Base-by-base conservation (phyloP, 2,329 filamentous ascomycete genomes). In the Fonsecaea pedrosoi region DNA sequence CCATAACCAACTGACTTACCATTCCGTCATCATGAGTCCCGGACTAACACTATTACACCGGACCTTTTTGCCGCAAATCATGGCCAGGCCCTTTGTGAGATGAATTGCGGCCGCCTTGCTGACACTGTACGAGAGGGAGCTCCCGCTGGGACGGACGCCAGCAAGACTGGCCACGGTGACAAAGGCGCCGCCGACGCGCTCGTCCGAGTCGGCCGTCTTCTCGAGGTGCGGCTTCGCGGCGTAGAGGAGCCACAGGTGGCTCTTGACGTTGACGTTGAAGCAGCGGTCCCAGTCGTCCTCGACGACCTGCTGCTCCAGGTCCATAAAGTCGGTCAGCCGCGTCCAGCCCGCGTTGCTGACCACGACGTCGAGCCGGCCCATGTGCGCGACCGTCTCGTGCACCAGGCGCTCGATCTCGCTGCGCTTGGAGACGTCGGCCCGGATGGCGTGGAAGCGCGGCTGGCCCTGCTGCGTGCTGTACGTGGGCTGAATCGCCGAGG, bases 51-150 rank as follows among this genome's bases (percentile, higher is more conserved):
- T 86, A 76, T 91, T 91, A 35, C 89, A 82, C 50, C 89, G 80
- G 25, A 90, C 80, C 76, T 89, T 89, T 1, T 82, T 80, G 0
- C 88, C 88, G 70, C 89, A 84, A 13, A 86, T 86, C 62, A 83
- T 79, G 2, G 89, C 89, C 50, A 91, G 78, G 66, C 86, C 86
- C 73, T 88, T 89, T 80, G 88, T 87, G 54, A 90, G 77, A 77
- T 91, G 89, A 91, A 75, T 79, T 89, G 86, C 10, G 92, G 92
- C 92, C 0, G 91, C 86, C 76, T 95, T 95, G 42, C 90, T 91
- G 18, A 94, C 89, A 0, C 88, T 83, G 74, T 95, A 95, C 3
- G 92, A 86, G 70, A 90, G 74, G 2, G 84, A 85, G 69, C 87
- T 90, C 1, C 89, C 89, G 66, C 83, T 86, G 0, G 86, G 84